A percentile compares a stretch with the other conserved stretches of the same genome.
Evolutionary conservation across 2,329 filamentous ascomycete genomes (phyloP).

Genomic region (Sporothrix mexicana): DNA sequence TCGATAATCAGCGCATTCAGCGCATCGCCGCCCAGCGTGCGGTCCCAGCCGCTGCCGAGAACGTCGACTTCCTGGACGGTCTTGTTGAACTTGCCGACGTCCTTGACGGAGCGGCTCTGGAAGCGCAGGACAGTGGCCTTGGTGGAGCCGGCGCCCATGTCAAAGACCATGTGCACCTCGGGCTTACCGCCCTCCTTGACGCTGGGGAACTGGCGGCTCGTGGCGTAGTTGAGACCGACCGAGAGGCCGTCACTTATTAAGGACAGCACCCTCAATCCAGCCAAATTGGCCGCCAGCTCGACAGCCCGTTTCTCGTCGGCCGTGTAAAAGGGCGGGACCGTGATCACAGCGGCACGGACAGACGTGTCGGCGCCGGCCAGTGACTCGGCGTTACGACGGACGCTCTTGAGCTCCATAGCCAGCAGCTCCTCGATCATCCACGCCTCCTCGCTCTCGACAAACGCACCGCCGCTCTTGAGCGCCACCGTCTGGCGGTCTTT

Average conservation of each 20-base stretch:
- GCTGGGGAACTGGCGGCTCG: conserved; percentile 84
- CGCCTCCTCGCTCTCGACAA: conserved; percentile 63
- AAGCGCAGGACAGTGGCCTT: conserved; percentile 90
- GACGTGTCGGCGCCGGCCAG: conserved; percentile 76
- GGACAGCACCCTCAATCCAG: conserved; percentile 83
- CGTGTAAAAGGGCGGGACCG: conserved; percentile 88
- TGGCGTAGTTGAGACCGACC: conserved; percentile 95
- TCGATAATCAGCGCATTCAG: conserved; percentile 88
- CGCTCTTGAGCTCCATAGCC: conserved; percentile 93
- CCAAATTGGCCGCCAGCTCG: conserved; percentile 81
- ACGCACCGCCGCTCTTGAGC: conserved; percentile 77
- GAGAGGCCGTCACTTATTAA: conserved; percentile 89
- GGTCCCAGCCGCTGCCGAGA: conserved; percentile 85
- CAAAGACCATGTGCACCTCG: conserved; percentile 91
- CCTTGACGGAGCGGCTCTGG: conserved; percentile 87
- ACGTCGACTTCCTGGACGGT: conserved; percentile 95
- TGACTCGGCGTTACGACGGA: conserved; percentile 84
- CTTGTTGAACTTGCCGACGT: conserved; percentile 92
- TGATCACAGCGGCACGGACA: conserved; percentile 84
- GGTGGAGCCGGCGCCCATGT: conserved; percentile 96
- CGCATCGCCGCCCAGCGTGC: conserved; percentile 84
- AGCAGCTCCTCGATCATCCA: conserved; percentile 90
- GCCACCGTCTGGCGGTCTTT: conserved; percentile 70
- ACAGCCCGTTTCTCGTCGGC: conserved; percentile 87
- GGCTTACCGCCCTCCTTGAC: conserved; percentile 82